phyloP scores from a whole-genome alignment of 2,329 filamentous ascomycete species.

The Rhynchosporium secalis region DNA sequence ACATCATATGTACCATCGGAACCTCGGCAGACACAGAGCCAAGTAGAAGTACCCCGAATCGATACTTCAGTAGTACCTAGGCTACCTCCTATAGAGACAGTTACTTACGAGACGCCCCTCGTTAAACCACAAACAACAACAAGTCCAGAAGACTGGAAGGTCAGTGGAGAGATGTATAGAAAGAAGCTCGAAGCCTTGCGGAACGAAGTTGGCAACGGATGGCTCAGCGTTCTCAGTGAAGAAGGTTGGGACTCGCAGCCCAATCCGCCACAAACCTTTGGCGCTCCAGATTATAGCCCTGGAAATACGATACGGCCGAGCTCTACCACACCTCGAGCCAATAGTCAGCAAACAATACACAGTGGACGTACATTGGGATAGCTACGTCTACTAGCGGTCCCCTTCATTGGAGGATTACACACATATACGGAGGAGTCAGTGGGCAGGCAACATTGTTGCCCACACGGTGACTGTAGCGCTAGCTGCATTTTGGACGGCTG shows the following conservation, averaged over 20 bases:
- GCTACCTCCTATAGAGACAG: constrained; percentile 35
- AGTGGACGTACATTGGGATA: constrained; percentile 40
- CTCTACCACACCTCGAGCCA: constrained; percentile 35
- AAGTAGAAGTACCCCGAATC: constrained; percentile 34
- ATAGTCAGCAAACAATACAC: constrained; percentile 40
- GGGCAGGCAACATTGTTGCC: constrained; percentile 4
- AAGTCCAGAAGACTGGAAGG: constrained; percentile 58
- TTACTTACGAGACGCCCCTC: constrained; percentile 31
- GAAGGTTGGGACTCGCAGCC: constrained; percentile 59
- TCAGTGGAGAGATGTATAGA: constrained; percentile 75
- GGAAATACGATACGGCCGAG: constrained; percentile 35
- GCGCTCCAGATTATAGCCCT: constrained; percentile 35
- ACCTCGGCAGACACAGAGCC: constrained; percentile 32
- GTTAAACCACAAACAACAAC: constrained; percentile 29
- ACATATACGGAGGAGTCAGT: not conserved
- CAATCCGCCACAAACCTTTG: constrained; percentile 32
- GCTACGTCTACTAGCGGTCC: constrained; percentile 23
- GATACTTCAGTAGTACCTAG: constrained; percentile 35
- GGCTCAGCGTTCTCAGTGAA: constrained; percentile 83
- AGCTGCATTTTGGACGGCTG: constrained; percentile 26
- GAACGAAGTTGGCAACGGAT: constrained; percentile 81
- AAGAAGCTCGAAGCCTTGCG: constrained; percentile 86
- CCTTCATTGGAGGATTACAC: constrained; percentile 21
- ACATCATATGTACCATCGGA: constrained; percentile 37
- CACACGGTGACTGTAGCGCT: not conserved